Base-by-base conservation (phyloP, 2,329 filamentous ascomycete species). In the Cercospora zeina region DNA sequence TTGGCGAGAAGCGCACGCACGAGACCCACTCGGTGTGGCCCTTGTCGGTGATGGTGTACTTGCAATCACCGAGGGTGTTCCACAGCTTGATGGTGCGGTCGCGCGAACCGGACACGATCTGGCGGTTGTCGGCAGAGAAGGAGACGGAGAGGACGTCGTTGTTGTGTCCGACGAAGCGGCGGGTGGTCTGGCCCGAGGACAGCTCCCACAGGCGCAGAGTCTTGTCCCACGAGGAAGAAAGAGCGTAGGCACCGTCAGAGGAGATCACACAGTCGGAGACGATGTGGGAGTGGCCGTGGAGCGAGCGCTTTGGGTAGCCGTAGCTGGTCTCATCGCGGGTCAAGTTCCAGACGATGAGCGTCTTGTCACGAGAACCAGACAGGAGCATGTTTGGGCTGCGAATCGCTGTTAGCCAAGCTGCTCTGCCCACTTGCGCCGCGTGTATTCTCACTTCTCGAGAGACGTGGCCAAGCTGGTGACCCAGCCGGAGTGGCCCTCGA, bases 61-160 rank as follows among this genome's bases (percentile, higher is more conserved):
- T 99, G 93, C 95, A 99, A 88, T 99, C 95, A 83, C 95, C 95
- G 72, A 99, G 91, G 75, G 95, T 99, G 87, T 99, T 99, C 95
- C 95, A 99, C 77, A 99, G 89, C 91, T 97, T 99, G 87, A 99
- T 97, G 78, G 90, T 91, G 80, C 92, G 89, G 86, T 99, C 95
- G 81, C 95, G 93, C 70, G 95, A 97, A 73, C 93, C 95, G 72
- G 95, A 97, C 76, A 97, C 95, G 82, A 99, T 97, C 87, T 97
- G 95, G 79, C 95, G 90, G 90, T 97, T 97, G 87, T 99, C 95
- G 87, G 95, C 95, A 76, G 95, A 97, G 90, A 99, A 99, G 74
- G 93, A 97, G 80, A 99, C 95, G 80, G 93, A 97, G 79, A 97
- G 92, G 76, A 99, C 93, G 78, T 97, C 95, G 87, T 96, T 96